These are phyloP conservation scores for Geotrichum klebahnii DNA, from an alignment of 1,139 yeast species.

Conservation along the genomic window DNA sequence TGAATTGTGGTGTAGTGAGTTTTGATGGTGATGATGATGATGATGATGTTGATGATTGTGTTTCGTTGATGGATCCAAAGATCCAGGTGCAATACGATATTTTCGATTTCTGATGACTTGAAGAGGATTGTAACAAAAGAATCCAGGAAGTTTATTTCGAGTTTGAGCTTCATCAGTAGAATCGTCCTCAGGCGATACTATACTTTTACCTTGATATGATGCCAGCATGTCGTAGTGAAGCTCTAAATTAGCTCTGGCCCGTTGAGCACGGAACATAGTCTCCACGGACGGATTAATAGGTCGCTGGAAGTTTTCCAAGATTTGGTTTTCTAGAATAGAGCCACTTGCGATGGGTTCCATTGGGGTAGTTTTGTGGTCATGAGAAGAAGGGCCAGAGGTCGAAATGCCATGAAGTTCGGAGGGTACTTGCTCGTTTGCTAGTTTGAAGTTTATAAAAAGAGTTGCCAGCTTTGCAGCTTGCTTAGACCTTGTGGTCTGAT, in stretches of 20 bases:
- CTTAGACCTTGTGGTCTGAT: too few relatives aligned
- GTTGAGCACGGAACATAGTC: conserved; percentile 16
- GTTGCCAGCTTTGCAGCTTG: conserved; percentile 6
- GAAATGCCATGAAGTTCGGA: background rate
- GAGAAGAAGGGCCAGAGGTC: too few relatives aligned
- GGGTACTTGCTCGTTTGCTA: background rate
- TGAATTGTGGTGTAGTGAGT: conserved; percentile 7
- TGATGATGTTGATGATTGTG: too few relatives aligned
- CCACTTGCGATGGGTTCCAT: background rate
- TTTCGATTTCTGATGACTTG: conserved; percentile 70
- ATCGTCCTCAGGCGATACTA: conserved; percentile 11
- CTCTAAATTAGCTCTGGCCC: conserved; percentile 19
- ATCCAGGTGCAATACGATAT: conserved; percentile 43
- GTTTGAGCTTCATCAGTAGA: conserved; percentile 24
- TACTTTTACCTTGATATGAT: conserved; percentile 24
- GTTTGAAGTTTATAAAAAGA: background rate
- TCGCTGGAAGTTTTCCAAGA: background rate
- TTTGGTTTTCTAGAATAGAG: conserved; percentile 5
- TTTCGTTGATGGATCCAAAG: conserved; percentile 6
- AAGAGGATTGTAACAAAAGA: conserved; percentile 77
- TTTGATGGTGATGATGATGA: too few relatives aligned
- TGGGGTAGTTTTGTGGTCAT: background rate
- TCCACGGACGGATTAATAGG: conserved; percentile 7
- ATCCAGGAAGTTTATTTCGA: conserved; percentile 41
- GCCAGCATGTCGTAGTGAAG: conserved; percentile 14